These are phyloP conservation scores for Fusarium sororula DNA, from an alignment of 2,329 filamentous ascomycete species.

Conservation along the genomic window DNA sequence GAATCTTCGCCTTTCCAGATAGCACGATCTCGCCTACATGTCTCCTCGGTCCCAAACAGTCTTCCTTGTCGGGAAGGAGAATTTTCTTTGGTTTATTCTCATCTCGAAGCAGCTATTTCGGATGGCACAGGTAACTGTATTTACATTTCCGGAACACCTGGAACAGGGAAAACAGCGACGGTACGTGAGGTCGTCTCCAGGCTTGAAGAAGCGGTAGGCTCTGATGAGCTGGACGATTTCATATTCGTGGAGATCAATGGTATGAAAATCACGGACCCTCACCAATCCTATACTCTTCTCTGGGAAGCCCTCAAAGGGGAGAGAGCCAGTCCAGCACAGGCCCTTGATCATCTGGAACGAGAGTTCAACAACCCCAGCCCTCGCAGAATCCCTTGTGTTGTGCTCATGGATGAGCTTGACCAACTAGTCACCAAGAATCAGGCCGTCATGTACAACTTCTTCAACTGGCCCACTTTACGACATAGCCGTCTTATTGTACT, in stretches of 20 bases:
- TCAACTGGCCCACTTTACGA: slow-evolving; percentile 95
- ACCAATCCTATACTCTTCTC: slow-evolving; percentile 92
- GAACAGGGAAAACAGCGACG: slow-evolving; percentile 96
- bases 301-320: slow-evolving; percentile 98
- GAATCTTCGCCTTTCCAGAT: slow-evolving; percentile 90
- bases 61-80: slow-evolving; percentile 93
- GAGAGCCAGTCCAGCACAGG: slow-evolving; percentile 89
- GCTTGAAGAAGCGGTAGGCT: slow-evolving; percentile 84
- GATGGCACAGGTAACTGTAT: slow-evolving; percentile 96
- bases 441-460: slow-evolving; percentile 99
- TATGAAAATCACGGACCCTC: slow-evolving; percentile 98
- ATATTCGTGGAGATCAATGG: slow-evolving; percentile 99
- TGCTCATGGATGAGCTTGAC: slow-evolving; percentile 98
- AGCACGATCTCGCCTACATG: slow-evolving; percentile 87
- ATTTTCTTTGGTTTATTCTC: slow-evolving; percentile 90
- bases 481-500: slow-evolving; percentile 95
- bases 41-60: slow-evolving; percentile 88
- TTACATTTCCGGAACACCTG: slow-evolving; percentile 98
- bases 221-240: slow-evolving; percentile 96
- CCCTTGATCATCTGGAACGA: slow-evolving; percentile 86
- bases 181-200: slow-evolving; percentile 93
- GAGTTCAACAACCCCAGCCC: slow-evolving; percentile 95
- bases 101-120: slow-evolving; percentile 92
- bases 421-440: slow-evolving; percentile 98
- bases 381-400: slow-evolving; percentile 90